Evolutionary conservation across 495 filamentous ascomycete genomes (phyloP), one percentile per base, ranked within the genome.

Genomic region (Xylaria cubensis): DNA sequence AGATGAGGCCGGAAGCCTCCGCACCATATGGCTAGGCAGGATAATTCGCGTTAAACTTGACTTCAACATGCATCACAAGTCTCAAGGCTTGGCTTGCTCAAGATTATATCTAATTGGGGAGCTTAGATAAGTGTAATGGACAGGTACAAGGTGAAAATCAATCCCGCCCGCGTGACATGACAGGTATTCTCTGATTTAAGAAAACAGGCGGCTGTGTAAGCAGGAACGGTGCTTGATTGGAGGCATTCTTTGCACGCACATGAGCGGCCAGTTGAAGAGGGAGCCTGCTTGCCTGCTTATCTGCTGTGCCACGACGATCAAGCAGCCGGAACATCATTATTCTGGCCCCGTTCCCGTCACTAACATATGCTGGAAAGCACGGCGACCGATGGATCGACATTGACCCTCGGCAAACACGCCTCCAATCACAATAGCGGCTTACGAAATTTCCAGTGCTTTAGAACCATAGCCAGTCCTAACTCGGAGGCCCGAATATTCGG

Each of bases 221-320:
- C 17, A 42, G 41, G 32, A 36, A 21, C 17, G 29, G 21, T 61
- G 67, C 51, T 24, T 50, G 55, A 62, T 62, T 61, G 56, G 55
- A 41, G 42, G 46, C 26, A 36, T 15, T n/a, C 15, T 21, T 55
- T 29, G n/a, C n/a, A n/a, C 34, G 4, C 32, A 34, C 46, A 53
- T 36, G 64, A 50, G 32, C 46, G 55, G 24, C 64, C 32, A 36
- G 44, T 67, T n/a, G 29, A 36, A 67, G 64, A 15, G 48, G 32
- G 32, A 13, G 34, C 10, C 42, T 48, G 64, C 19, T n/a, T n/a
- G n/a, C n/a, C n/a, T 29, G 26, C 26, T 29, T 10, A 26, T 41
- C 50, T 29, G 26, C 55, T 61, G 59, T 59, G 21, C 61, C 65
- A 34, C 41, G 59, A 66, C 46, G 39, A 59, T 74, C 65, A 66